Evolutionary conservation across 192 early-diverging fungal species (phyloP).

Genomic region (Lunasporangiospora selenospora): DNA sequence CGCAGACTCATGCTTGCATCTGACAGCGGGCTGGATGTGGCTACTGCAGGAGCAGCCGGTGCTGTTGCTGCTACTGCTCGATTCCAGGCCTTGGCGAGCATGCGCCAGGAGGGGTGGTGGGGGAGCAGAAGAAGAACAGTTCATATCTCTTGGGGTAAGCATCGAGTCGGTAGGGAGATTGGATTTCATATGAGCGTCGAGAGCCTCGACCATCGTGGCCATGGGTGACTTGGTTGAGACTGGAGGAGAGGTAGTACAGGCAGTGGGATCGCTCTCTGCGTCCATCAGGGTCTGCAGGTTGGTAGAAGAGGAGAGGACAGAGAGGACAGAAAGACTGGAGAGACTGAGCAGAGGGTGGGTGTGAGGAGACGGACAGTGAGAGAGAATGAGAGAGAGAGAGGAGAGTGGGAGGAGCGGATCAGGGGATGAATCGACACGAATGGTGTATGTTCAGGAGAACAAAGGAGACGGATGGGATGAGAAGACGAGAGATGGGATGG

Average conservation of each 20-base stretch:
- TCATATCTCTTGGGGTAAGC: not conserved
- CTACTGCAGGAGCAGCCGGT: not conserved
- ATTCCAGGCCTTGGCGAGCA: conserved; percentile 1
- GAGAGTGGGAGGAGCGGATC: not conserved
- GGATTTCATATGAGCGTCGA: conserved; percentile 5
- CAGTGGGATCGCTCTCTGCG: not conserved
- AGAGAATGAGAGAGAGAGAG: no score
- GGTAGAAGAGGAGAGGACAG: not conserved
- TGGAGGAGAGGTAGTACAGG: no score
- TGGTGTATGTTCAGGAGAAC: not conserved
- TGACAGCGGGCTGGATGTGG: not conserved
- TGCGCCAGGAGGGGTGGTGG: not conserved
- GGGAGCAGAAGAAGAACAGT: not conserved
- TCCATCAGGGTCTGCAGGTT: not conserved
- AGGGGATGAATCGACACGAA: not conserved
- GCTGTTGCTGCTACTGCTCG: not conserved
- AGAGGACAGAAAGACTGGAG: not conserved
- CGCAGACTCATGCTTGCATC: conserved; percentile 18
- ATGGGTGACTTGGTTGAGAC: no score
- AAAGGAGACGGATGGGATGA: not conserved
- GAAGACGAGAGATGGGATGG: not conserved
- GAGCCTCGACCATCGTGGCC: no score
- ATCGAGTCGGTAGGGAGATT: not conserved
- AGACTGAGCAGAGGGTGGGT: not conserved
- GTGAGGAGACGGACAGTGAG: not conserved